These are phyloP conservation scores for Thermomucor indicae-seudaticae DNA, from an alignment of 371 early-diverging fungal genomes.

Conservation along the genomic window DNA sequence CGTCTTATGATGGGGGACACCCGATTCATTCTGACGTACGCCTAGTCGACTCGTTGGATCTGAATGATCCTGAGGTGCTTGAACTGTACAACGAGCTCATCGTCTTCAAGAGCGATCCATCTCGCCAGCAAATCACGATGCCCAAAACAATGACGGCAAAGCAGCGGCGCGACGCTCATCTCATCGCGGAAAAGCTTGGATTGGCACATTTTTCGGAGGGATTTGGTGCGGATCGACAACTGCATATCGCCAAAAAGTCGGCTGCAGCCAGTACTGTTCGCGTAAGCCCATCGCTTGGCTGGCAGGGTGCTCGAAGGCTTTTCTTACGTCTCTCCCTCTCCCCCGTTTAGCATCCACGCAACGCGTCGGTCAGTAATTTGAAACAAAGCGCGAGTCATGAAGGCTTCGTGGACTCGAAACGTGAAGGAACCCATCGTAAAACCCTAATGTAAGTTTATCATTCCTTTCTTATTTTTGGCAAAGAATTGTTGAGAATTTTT, in stretches of 20 bases:
- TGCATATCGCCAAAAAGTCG: constrained; percentile 33
- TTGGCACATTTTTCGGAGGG: constrained; percentile 53
- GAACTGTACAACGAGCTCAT: constrained; percentile 65
- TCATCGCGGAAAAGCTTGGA: constrained; percentile 55
- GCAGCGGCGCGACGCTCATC: constrained; percentile 51
- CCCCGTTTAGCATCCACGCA: not conserved
- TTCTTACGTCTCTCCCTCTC: too few species aligned
- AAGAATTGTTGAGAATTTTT: too few species aligned
- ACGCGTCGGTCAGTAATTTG: not conserved
- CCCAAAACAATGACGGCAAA: constrained; percentile 37
- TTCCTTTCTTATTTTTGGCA: not conserved
- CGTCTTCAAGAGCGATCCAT: constrained; percentile 64
- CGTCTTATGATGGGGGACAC: constrained; percentile 5
- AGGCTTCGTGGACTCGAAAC: not conserved
- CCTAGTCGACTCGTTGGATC: constrained; percentile 47
- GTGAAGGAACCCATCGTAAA: not conserved
- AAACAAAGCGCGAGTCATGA: not conserved
- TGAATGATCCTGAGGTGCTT: constrained; percentile 65
- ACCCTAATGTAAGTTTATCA: not conserved
- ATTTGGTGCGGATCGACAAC: constrained; percentile 39
- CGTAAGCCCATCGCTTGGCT: too few species aligned
- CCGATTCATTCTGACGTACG: not conserved
- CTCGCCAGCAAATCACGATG: constrained; percentile 56
- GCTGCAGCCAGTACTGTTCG: too few species aligned
- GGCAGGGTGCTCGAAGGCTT: too few species aligned